Evolutionary conservation across 1,139 yeast genomes (phyloP), one percentile per base, ranked within the genome.

Genomic region (Entelexis paramagnoliae): DNA sequence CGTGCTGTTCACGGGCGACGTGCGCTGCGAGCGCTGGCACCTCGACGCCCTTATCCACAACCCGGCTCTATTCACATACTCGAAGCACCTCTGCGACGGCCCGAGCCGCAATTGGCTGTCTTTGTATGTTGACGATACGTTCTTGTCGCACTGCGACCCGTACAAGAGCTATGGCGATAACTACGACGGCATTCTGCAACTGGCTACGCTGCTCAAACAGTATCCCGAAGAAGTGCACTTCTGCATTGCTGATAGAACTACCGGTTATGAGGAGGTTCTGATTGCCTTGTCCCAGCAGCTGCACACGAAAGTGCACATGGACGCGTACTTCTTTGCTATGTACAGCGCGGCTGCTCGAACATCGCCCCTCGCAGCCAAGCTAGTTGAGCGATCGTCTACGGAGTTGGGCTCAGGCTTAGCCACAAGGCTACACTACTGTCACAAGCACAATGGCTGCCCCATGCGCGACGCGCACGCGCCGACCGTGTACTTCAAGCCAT

Each of bases 221-320:
- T 80, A 79, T 58, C 81, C 83, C 0, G 61, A 65, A 0, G 72
- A 71, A 17, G 63, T 79, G 3, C 65, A 62, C 8, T 75, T 77
- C 52, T 66, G 61, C 47, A 72, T 78, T 51, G 58, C 62, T 7
- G 78, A 76, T 52, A 62, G 66, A 7, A 71, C 72, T 0, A 62
- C 74, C 2, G 84, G 85, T 1, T 78, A 77, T 55, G 85, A 80
- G 59, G 79, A 77, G 55, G 74, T 72, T 0, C 76, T 81, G 77
- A 64, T 71, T 1, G 69, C 69, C 10, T 61, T 77, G 1, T 67
- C 71, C 1, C 60, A 64, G 1, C 56, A 63, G 7, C 66, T 73
- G 33, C 58, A 62, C 3, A 70, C 71, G 0, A 62, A 60, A 24
- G 56, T 77, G 2, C 73, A 68, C 51, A 59, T 71, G n/a, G 70